Evolutionary conservation across 495 filamentous ascomycete species (phyloP), one percentile per base, ranked within the genome.

Genomic region (Hyaloscypha hepaticicola): DNA sequence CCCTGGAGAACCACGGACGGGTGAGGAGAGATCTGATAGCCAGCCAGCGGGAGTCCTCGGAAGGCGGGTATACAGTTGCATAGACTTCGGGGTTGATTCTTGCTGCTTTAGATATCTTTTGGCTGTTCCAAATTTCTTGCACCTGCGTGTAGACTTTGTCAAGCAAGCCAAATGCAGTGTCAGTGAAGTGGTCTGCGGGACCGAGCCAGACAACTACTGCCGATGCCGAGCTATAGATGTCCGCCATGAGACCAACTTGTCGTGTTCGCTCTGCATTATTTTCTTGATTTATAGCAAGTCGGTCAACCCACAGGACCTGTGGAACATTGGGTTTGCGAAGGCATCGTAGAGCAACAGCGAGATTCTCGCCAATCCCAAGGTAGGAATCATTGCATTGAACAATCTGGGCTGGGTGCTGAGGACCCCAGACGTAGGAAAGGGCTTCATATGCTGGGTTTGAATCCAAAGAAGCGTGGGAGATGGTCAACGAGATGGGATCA

Each of bases 241-340:
- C 38, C 31, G 55, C 58, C 71, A 73, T 73, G 22, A 58, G 63
- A 3, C 48, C 34, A 5, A 69, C 66, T 49, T 73, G 71, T 1
- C 57, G 21, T 1, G 64, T 63, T 22, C 69, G 64, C 64, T 73
- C 71, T 16, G 25, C 60, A 12, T 60, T 24, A 49, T 73, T 66
- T 21, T 41, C 51, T 21, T 73, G 71, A 50, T 73, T 69, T 56
- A 73, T 66, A 41, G 68, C 70, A 22, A 73, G 52, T n/a, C 64
- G 48, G 56, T 63, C 53, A 19, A 56, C 26, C 53, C 53, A 56
- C 53, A 56, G 8, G 3, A 25, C 27, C 5, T 22, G 53, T 19
- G 22, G 3, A 31, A 27, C 53, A 56, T 27, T 5, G 14, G 53
- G 53, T 16, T 25, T 24, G 21, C 53, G 53, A 6, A 56, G 53